Evolutionary conservation across 208 protist genomes (phyloP).

Genomic region (Trypanosoma conorhini): DNA sequence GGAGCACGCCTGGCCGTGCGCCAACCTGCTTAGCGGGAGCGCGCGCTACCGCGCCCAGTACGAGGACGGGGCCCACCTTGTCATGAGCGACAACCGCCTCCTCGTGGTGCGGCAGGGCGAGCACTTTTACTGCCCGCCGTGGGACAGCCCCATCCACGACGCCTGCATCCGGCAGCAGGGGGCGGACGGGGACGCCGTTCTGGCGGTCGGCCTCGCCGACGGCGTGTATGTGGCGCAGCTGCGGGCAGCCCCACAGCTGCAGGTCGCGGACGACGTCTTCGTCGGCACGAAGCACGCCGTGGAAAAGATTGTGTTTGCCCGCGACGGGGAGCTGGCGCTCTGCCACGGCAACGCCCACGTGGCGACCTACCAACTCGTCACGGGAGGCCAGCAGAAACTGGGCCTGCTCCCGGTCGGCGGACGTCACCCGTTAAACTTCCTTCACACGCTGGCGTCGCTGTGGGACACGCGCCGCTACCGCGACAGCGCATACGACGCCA

Average conservation of each 20-base stretch:
- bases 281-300: conserved; percentile 44
- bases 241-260: conserved; percentile 16
- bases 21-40: conserved; percentile 27
- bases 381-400: conserved; percentile 24
- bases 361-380: conserved; percentile 35
- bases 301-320: conserved; percentile 40
- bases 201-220: conserved; percentile 53
- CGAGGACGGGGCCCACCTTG: conserved; percentile 24
- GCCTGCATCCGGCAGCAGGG: conserved; percentile 37
- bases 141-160: conserved; percentile 45
- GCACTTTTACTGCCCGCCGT: conserved; percentile 64
- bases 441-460: conserved; percentile 22
- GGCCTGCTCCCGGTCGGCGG: conserved; percentile 12
- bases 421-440: conserved; percentile 18
- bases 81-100: conserved; percentile 34
- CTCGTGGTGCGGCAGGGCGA: conserved; percentile 38
- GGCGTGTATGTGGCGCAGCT: conserved; percentile 54
- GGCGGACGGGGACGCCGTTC: conserved; percentile 22
- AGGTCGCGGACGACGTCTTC: conserved; percentile 28
- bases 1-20: conserved; percentile 30
- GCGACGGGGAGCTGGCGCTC: conserved; percentile 28
- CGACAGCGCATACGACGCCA: conserved; percentile 20
- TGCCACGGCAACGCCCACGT: conserved; percentile 67
- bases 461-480: conserved; percentile 16
- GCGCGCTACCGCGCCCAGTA: conserved; percentile 13